phyloP scores from a whole-genome alignment of 2,329 filamentous ascomycete genomes.

The Pseudogymnoascus sp. region DNA sequence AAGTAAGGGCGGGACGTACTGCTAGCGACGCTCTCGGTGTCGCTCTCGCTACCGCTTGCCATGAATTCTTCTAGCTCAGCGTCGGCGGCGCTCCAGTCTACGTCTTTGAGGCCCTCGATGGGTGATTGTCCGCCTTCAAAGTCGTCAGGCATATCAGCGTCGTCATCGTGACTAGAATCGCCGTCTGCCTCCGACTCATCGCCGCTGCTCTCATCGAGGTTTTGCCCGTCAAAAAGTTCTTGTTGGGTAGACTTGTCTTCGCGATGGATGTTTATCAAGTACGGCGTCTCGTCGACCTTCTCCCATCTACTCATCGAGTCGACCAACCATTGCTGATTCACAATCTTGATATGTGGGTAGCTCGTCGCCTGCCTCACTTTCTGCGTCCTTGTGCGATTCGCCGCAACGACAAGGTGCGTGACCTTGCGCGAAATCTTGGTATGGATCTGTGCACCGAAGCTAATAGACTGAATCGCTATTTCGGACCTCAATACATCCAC shows the following conservation, averaged over 20 bases:
- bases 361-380: conserved; percentile 84
- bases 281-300: conserved; percentile 69
- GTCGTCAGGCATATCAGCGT: conserved; percentile 43
- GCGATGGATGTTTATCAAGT: conserved; percentile 38
- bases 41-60: conserved; percentile 44
- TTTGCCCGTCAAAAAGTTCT: neutral
- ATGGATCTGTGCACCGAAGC: conserved; percentile 67
- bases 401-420: conserved; percentile 68
- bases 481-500: conserved; percentile 72
- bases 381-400: conserved; percentile 67
- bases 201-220: conserved; percentile 29
- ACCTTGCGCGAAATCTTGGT: conserved; percentile 51
- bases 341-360: conserved; percentile 77
- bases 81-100: conserved; percentile 58
- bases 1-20: too few relatives aligned
- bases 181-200: conserved; percentile 19
- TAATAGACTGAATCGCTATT: conserved; percentile 77
- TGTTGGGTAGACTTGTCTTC: conserved; percentile 36
- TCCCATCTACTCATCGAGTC: conserved; percentile 81
- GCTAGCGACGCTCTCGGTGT: conserved; percentile 19
- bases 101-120: conserved; percentile 48
- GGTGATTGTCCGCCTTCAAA: conserved; percentile 45
- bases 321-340: conserved; percentile 82
- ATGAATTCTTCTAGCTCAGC: conserved; percentile 73
- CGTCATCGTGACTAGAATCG: conserved; percentile 30